Evolutionary conservation across 257 asterid species (phyloP), one percentile per base, ranked within the genome.

Genomic region (Ocimum tenuiflorum): DNA sequence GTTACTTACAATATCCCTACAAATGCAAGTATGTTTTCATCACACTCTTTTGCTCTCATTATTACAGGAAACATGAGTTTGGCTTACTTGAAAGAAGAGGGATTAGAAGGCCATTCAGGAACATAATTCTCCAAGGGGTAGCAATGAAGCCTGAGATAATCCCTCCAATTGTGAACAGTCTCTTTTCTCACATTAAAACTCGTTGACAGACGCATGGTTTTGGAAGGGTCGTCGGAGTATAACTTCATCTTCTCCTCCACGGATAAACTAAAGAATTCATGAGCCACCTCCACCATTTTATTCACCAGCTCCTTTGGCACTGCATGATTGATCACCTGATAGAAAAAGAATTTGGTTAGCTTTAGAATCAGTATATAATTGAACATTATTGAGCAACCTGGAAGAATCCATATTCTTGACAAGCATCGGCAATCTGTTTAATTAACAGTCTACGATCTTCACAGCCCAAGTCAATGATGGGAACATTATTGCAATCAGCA

Each of bases 111-210:
- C 89, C 89, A 83, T 75, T 83, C 89, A 1, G 85, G 85, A 3
- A 52, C 83, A n/a, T 81, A 80, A 41, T 78, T 81, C 20, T 81
- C 89, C 66, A 83, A 63, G 17, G 89, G 89, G 67, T 83, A 46
- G 29, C 89, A 83, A 41, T 83, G 86, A 38, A 83, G 86, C 77
- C 89, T 75, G 6, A 83, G 74, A 75, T 81, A 83, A 42, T 83
- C 89, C 63, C 89, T 78, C 89, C 89, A 83, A 45, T 83, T 83
- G 51, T 77, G 86, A 69, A 83, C 78, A 0, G 83, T 78, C 74
- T 83, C 89, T 75, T 78, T 81, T 58, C 65, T 78, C 75, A 83
- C 85, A 62, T 83, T 83, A 55, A 83, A 83, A 42, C 89, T 83
- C 17, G 89, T 81, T 0, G 89, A 83, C 12, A 83, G 67, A 31